Evolutionary conservation across 257 asterid genomes (phyloP), one percentile per base, ranked within the genome.

Genomic region (Verbena officinalis): DNA sequence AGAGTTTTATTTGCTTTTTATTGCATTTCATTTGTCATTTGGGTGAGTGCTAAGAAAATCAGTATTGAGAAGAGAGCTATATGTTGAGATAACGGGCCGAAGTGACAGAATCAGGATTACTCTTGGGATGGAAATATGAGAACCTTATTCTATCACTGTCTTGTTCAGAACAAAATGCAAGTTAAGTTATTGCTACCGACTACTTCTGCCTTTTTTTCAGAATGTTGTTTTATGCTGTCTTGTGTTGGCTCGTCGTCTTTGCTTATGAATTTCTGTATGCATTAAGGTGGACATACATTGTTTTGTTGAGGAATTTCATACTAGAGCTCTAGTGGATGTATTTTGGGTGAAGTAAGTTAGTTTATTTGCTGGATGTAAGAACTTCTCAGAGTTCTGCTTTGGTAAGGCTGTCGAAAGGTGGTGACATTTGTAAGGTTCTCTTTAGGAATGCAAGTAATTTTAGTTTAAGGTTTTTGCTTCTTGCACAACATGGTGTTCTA

Each of bases 81-180:
- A 27, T 31, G 30, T 27, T 17, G 31, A 45, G 67, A 62, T 44
- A 15, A 16, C 27, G 44, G 43, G 62, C 17, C 16, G n/a, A n/a
- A n/a, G n/a, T n/a, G n/a, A n/a, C n/a, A n/a, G n/a, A n/a, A n/a
- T 30, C 43, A 55, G 42, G 23, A 54, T 55, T 30, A 55, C 27
- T 17, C 46, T 55, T 33, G 30, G 62, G n/a, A 55, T n/a, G 45
- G 22, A 31, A 34, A 9, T 16, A 14, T 3, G 30, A 24, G n/a
- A 17, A 3, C 22, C 2, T 55, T 10, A 31, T 33, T n/a, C 11
- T 31, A 55, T 55, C 21, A 16, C 34, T 19, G 15, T 15, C 4
- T 3, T 11, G 4, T 46, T 31, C 27, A 8, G 4, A 33, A 33
- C n/a, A 20, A 16, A 15, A 55, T 15, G n/a, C n/a, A n/a, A n/a